Percentiles rank a stretch among this genome's conserved stretches.
phyloP scores from a whole-genome alignment of 2,329 filamentous ascomycete species.

The Amauroascus verrucosus region DNA sequence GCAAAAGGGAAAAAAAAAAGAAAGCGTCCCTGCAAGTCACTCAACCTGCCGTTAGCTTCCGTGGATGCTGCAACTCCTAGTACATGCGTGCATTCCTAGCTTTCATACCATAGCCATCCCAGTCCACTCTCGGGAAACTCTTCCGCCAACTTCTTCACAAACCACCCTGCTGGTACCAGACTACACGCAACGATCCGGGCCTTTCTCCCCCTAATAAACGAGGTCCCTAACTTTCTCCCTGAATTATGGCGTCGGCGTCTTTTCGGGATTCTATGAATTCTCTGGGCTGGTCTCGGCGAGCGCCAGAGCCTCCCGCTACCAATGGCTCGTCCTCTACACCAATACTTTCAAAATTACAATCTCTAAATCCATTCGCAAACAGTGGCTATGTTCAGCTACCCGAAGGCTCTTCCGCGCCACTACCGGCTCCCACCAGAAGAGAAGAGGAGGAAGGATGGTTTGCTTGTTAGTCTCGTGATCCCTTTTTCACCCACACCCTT shows the following conservation, averaged over 20 bases:
- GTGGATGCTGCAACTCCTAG: conserved; percentile 2
- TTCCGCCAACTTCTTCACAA: not conserved
- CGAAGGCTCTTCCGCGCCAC: conserved; percentile 69
- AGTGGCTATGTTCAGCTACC: conserved; percentile 85
- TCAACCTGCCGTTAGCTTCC: conserved; percentile 10
- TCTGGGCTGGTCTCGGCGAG: conserved; percentile 76
- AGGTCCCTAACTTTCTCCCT: not conserved
- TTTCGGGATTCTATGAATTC: conserved; percentile 94
- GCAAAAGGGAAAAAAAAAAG: too few species aligned
- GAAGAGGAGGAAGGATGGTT: conserved; percentile 96
- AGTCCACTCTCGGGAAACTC: not conserved
- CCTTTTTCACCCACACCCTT: not conserved
- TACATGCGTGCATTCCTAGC: not conserved
- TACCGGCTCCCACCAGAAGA: conserved; percentile 71
- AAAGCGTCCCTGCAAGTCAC: conserved; percentile 3
- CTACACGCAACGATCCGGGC: not conserved
- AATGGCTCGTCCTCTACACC: conserved; percentile 52
- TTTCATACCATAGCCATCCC: not conserved
- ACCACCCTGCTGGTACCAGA: conserved; percentile 2
- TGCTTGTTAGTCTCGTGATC: conserved; percentile 60
- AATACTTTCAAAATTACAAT: conserved; percentile 69
- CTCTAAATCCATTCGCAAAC: conserved; percentile 71
- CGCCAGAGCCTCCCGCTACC: conserved; percentile 59
- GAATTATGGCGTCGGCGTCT: conserved; percentile 66
- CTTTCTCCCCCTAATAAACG: not conserved